A percentile compares a stretch with the other conserved stretches of the same genome.
phyloP scores from a whole-genome alignment of 805 yeast genomes.

The Naumovozyma baii region DNA sequence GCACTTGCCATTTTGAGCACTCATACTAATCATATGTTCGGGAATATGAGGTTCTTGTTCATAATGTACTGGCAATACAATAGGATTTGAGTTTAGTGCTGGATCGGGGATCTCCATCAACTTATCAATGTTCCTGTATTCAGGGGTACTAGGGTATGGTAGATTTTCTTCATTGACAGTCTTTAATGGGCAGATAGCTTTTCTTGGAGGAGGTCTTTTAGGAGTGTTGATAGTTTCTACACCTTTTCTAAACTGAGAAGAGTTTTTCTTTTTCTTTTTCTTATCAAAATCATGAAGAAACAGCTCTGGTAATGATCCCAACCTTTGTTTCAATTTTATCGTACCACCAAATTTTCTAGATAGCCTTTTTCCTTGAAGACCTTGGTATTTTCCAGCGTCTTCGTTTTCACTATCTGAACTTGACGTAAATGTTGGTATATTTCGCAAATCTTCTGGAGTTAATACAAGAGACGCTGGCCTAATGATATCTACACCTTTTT shows the following conservation, averaged over 20 bases:
- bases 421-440: conserved; percentile 17
- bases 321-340: conserved; percentile 17
- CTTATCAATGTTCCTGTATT: neutral
- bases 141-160: neutral
- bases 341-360: conserved; percentile 26
- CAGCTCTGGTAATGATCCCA: conserved; percentile 27
- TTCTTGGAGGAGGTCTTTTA: neutral
- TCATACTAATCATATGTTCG: neutral
- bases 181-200: neutral
- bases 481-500: conserved; percentile 18
- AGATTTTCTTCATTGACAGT: neutral
- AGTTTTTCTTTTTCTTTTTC: conserved; percentile 2
- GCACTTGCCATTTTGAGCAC: conserved; percentile 4
- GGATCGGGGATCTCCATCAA: neutral
- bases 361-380: conserved; percentile 6
- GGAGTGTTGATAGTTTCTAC: neutral
- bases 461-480: conserved; percentile 27
- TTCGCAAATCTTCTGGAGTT: conserved; percentile 20
- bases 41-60: neutral
- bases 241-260: neutral
- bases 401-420: neutral
- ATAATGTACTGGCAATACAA: neutral
- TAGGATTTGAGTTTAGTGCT: neutral
- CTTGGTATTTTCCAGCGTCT: conserved; percentile 1
- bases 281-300: conserved; percentile 19